A percentile compares a stretch with the other conserved stretches of the same genome.
These are phyloP conservation scores for Metschnikowia reukaufii DNA, from an alignment of 805 yeast species.

Conservation along the genomic window DNA sequence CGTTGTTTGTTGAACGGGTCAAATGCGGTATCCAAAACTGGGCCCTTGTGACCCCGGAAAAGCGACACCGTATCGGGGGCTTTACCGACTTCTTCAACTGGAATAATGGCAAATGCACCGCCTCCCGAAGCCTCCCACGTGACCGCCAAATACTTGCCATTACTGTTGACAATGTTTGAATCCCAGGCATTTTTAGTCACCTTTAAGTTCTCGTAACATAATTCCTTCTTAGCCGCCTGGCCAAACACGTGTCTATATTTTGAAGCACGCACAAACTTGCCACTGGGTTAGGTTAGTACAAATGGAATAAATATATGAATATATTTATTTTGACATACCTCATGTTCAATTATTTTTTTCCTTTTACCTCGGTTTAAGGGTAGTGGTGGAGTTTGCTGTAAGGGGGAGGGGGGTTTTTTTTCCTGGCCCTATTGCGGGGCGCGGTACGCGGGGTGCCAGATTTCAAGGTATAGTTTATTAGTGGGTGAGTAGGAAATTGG, in stretches of 20 bases:
- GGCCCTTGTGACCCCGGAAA: constrained; percentile 93
- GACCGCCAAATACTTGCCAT: constrained; percentile 81
- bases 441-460: no score
- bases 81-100: constrained; percentile 82
- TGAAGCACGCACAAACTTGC: constrained; percentile 92
- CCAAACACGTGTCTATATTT: constrained; percentile 96
- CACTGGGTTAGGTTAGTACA: constrained; percentile 41
- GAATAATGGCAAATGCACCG: constrained; percentile 95
- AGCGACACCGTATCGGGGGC: constrained; percentile 91
- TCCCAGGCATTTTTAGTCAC: constrained; percentile 95
- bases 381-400: no score
- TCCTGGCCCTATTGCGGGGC: no score
- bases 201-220: constrained; percentile 71
- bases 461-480: no score
- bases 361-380: no score
- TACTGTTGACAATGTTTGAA: constrained; percentile 82
- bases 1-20: constrained; percentile 82
- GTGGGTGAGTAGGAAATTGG: no score
- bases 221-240: constrained; percentile 70
- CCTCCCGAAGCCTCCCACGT: constrained; percentile 97
- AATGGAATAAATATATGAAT: no score
- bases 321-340: no score
- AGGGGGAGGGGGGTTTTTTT: no score
- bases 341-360: no score
- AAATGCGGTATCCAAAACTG: constrained; percentile 93